Percentiles rank a stretch among this genome's conserved stretches.
Evolutionary conservation across 2,329 filamentous ascomycete species (phyloP).

Genomic region (Verticillium nonalfalfae): DNA sequence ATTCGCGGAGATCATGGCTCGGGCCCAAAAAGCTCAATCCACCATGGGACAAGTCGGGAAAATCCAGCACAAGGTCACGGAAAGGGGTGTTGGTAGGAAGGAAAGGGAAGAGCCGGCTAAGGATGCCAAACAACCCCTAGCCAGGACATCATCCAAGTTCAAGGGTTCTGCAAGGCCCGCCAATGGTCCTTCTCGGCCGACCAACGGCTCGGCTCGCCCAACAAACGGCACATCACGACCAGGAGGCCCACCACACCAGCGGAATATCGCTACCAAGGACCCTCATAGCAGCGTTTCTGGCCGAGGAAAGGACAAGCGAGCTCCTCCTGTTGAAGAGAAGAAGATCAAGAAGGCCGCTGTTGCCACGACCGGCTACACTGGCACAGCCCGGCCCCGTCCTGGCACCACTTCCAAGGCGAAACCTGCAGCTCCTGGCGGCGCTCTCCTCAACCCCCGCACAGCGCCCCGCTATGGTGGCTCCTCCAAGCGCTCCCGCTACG

Average conservation of each 20-base stretch:
- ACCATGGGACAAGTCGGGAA: constrained; percentile 58
- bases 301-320: constrained; percentile 16
- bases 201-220: not conserved
- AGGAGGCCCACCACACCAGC: not conserved
- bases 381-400: constrained; percentile 55
- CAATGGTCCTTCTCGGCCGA: not conserved
- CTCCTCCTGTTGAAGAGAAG: constrained; percentile 33
- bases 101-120: constrained; percentile 43
- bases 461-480: constrained; percentile 15
- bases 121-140: constrained; percentile 24
- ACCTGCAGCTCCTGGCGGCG: constrained; percentile 29
- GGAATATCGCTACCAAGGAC: constrained; percentile 8
- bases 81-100: constrained; percentile 53
- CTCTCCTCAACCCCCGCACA: constrained; percentile 25
- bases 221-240: not conserved
- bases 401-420: constrained; percentile 22
- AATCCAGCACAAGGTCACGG: constrained; percentile 69
- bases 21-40: constrained; percentile 60
- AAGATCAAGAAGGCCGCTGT: constrained; percentile 55
- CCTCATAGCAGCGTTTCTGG: constrained; percentile 8
- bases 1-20: constrained; percentile 67
- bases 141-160: constrained; percentile 4
- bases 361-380: constrained; percentile 60
- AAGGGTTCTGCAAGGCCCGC: constrained; percentile 5
- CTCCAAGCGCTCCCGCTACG: constrained; percentile 31